Conservation (phyloP, 2,329 filamentous ascomycete genomes). For the Colletotrichum lindemuthianum region DNA sequence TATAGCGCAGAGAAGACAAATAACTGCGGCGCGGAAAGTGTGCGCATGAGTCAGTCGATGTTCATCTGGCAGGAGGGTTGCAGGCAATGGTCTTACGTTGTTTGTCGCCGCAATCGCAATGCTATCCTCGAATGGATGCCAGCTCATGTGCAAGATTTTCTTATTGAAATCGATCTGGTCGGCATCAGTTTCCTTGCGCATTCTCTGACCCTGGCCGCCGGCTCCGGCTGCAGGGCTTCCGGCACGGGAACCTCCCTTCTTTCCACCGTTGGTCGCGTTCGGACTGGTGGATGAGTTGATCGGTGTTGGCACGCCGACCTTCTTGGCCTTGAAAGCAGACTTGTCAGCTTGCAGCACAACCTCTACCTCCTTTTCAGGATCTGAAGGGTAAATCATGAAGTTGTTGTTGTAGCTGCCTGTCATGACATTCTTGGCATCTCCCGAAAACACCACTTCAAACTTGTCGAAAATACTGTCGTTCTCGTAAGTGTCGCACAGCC, state of each 20-base stretch:
- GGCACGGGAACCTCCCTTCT: constrained; percentile 89
- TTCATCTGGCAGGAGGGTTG: not conserved
- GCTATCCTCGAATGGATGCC: constrained; percentile 99
- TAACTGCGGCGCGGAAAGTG: constrained; percentile 58
- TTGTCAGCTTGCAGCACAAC: constrained; percentile 98
- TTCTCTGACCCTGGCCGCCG: constrained; percentile 78
- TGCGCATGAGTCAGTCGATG: not conserved
- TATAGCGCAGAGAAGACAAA: constrained; percentile 84
- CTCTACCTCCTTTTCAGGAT: constrained; percentile 95
- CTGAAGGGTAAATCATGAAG: constrained; percentile 99
- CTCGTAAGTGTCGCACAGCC: constrained; percentile 97
- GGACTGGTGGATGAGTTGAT: constrained; percentile 87
- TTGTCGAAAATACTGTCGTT: constrained; percentile 99
- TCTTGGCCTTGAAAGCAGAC: constrained; percentile 99
- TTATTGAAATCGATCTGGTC: constrained; percentile 99
- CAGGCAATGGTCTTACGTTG: constrained; percentile 76
- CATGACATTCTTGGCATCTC: constrained; percentile 99
- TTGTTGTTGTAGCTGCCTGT: constrained; percentile 99
- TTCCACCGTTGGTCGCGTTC: constrained; percentile 75
- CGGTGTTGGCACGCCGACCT: constrained; percentile 95
- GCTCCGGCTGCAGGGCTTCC: constrained; percentile 83
- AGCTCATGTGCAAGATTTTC: constrained; percentile 99
- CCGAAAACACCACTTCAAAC: constrained; percentile 98
- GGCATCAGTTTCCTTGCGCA: constrained; percentile 99
- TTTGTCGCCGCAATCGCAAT: constrained; percentile 99